These are phyloP conservation scores for Tuber indicum DNA, from an alignment of 495 filamentous ascomycete genomes.

Conservation along the genomic window DNA sequence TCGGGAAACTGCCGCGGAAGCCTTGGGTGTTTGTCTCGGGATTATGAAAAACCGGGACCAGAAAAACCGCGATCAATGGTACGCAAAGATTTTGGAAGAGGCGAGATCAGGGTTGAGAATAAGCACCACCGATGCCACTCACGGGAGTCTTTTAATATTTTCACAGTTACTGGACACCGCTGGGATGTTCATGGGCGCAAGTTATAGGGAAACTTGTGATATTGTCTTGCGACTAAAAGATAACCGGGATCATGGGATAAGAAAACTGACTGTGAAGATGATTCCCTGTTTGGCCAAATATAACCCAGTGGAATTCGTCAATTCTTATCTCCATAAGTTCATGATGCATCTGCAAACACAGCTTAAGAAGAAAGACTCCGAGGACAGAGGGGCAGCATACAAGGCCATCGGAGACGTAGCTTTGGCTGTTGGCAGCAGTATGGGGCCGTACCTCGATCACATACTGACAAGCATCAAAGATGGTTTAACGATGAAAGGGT, in stretches of 20 bases:
- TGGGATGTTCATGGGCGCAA: conserved; percentile 96
- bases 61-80: conserved; percentile 73
- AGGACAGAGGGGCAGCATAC: conserved; percentile 86
- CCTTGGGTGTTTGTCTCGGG: conserved; percentile 83
- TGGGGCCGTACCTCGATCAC: conserved; percentile 83
- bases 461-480: conserved; percentile 89
- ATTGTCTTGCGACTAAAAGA: conserved; percentile 85
- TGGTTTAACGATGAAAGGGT: conserved; percentile 73
- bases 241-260: conserved; percentile 77
- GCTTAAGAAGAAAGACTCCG: conserved; percentile 73
- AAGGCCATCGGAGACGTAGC: conserved; percentile 92
- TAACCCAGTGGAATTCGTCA: conserved; percentile 75
- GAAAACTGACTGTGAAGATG: conserved; percentile 76
- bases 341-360: conserved; percentile 94
- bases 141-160: conserved; percentile 84
- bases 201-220: conserved; percentile 81
- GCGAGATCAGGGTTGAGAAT: conserved; percentile 68
- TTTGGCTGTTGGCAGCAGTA: conserved; percentile 86
- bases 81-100: conserved; percentile 78
- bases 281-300: conserved; percentile 93
- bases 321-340: conserved; percentile 80
- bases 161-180: conserved; percentile 87
- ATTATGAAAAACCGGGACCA: conserved; percentile 89
- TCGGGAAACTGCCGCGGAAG: conserved; percentile 81
- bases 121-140: conserved; percentile 72